Percentiles rank a stretch among this genome's conserved stretches.
Conservation (phyloP, 306 rosid species). For the Dalbergia cultrata region DNA sequence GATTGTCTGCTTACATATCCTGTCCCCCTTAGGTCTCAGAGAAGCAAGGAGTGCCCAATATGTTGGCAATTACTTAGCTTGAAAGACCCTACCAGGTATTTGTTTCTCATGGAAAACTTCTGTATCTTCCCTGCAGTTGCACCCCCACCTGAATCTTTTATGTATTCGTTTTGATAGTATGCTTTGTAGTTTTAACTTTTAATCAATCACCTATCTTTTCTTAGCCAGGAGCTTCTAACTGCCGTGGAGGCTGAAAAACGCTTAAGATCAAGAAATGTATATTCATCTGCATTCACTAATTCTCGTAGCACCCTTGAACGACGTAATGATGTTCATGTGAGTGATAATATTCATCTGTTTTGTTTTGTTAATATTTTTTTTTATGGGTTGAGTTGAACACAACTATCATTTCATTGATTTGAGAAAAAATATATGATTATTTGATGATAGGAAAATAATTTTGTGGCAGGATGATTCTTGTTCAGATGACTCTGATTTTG, state of each 20-base stretch:
- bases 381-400: background rate
- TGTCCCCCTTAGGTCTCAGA: conserved; percentile 60
- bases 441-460: conserved; percentile 14
- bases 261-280: conserved; percentile 50
- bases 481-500: conserved; percentile 66
- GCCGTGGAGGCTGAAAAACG: conserved; percentile 66
- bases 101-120: background rate
- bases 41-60: conserved; percentile 80
- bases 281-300: conserved; percentile 48
- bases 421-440: background rate
- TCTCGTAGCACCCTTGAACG: conserved; percentile 49
- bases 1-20: background rate
- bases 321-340: conserved; percentile 58
- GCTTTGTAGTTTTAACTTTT: background rate
- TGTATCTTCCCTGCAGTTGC: background rate
- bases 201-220: conserved; percentile 13
- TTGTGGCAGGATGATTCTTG: conserved; percentile 62
- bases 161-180: conserved; percentile 10
- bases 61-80: conserved; percentile 71
- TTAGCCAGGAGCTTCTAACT: conserved; percentile 76
- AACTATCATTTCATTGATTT: background rate
- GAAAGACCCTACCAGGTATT: conserved; percentile 73
- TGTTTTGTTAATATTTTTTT: background rate
- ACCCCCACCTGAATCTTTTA: background rate
- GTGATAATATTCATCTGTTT: conserved; percentile 37